Evolutionary conservation across 306 rosid species (phyloP).

Genomic region (Prunus fruticosa): DNA sequence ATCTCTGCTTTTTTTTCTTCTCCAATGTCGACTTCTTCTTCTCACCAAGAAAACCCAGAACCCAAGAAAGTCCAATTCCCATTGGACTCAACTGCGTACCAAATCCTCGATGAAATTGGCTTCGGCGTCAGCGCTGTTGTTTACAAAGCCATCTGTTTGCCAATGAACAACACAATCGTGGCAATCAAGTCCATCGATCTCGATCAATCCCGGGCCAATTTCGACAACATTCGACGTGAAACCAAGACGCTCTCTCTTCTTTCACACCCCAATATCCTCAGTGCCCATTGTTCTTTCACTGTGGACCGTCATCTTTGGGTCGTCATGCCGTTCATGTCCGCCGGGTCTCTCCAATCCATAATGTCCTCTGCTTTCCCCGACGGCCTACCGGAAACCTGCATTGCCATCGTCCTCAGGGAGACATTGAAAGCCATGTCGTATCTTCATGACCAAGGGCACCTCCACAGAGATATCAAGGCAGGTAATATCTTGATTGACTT

Average conservation of each 20-base stretch:
- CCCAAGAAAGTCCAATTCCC: slow-evolving; percentile 46
- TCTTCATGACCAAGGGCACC: slow-evolving; percentile 67
- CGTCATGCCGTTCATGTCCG: slow-evolving; percentile 71
- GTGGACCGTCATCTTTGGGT: slow-evolving; percentile 55
- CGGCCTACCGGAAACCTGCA: slow-evolving; percentile 51
- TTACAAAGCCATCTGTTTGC: slow-evolving; percentile 58
- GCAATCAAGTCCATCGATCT: slow-evolving; percentile 74
- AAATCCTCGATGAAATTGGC: slow-evolving; percentile 45
- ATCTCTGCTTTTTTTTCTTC: not conserved
- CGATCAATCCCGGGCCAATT: slow-evolving; percentile 36
- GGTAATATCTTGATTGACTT: slow-evolving; percentile 59
- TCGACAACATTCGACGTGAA: slow-evolving; percentile 46
- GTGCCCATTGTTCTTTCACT: slow-evolving; percentile 60
- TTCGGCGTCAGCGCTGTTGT: slow-evolving; percentile 48
- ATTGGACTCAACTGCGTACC: slow-evolving; percentile 37
- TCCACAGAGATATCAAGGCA: slow-evolving; percentile 66
- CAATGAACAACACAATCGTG: slow-evolving; percentile 41
- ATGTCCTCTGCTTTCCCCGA: slow-evolving; percentile 44
- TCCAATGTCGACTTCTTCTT: not conserved
- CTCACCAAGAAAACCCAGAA: slow-evolving; percentile 11
- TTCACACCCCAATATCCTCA: slow-evolving; percentile 61
- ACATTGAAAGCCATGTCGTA: slow-evolving; percentile 49
- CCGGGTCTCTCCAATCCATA: slow-evolving; percentile 58
- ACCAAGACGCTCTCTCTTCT: slow-evolving; percentile 46
- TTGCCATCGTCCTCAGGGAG: slow-evolving; percentile 47